A percentile compares a stretch with the other conserved stretches of the same genome.
These are phyloP conservation scores for Saturnispora serradocipensis DNA, from an alignment of 805 yeast species.

Conservation along the genomic window DNA sequence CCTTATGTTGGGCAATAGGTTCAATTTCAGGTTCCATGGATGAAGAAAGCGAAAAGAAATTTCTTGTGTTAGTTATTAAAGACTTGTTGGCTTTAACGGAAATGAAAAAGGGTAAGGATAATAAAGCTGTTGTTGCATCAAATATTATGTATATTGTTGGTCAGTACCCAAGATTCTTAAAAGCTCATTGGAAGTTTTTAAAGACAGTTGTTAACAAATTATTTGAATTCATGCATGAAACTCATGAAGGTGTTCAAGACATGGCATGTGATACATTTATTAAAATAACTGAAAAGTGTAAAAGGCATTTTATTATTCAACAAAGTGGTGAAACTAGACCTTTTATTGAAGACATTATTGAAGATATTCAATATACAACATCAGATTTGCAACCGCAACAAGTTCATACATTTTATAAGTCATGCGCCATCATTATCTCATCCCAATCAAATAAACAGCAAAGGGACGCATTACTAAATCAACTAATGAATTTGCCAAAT, in stretches of 20 bases:
- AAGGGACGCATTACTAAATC: conserved; percentile 63
- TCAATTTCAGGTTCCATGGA: conserved; percentile 98
- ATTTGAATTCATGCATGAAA: conserved; percentile 98
- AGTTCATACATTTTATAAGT: conserved; percentile 95
- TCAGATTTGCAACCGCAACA: conserved; percentile 94
- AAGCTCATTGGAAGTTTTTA: conserved; percentile 96
- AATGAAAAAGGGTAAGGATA: conserved; percentile 93
- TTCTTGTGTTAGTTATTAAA: conserved; percentile 86
- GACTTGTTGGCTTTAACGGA: conserved; percentile 88
- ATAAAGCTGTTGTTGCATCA: conserved; percentile 99
- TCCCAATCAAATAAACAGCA: conserved; percentile 68
- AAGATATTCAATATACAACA: conserved; percentile 74
- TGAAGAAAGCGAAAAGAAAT: conserved; percentile 93
- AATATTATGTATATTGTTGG: conserved; percentile 99
- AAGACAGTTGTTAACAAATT: conserved; percentile 92
- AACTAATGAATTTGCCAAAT: conserved; percentile 86
- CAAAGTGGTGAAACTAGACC: conserved; percentile 85
- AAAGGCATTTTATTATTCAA: conserved; percentile 83
- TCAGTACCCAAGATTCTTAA: conserved; percentile 93
- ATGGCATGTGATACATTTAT: conserved; percentile 99
- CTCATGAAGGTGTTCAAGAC: conserved; percentile 99
- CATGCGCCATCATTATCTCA: conserved; percentile 87
- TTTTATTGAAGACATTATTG: conserved; percentile 81
- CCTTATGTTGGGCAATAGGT: conserved; percentile 99
- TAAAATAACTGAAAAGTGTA: conserved; percentile 91